Base-by-base conservation (phyloP, 2,329 filamentous ascomycete genomes). In the Metarhizium anisopliae region DNA sequence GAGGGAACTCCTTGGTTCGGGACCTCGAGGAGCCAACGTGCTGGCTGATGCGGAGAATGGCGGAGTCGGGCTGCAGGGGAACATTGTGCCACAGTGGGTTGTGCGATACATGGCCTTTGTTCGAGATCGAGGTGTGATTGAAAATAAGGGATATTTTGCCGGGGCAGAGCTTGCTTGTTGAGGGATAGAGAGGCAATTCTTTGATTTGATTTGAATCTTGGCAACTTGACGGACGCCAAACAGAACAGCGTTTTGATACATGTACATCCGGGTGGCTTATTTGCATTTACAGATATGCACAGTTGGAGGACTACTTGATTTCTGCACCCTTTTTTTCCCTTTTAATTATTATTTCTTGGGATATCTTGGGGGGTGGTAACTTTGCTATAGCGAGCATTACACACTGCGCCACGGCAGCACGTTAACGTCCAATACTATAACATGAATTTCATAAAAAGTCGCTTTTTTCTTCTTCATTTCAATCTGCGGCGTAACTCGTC, bases 111-210 rank as follows among this genome's bases (percentile, higher is more conserved):
- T 93, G 42, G 94, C 94, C 1, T 93, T 97, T 57, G 90, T 97
- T 45, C 88, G 89, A 70, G 88, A 97, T 68, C 80, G 94, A 54
- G 94, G 94, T 14, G 94, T 99, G 8, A 93, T 99, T 61, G 94
- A 99, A 77, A 96, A 94, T 68, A 99, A 97, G 77, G 94, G 94
- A 7, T 97, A 96, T 72, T 96, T 96, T 76, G 93, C 93, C 1
- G 84, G 85, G 20, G 93, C 92, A 3, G 86, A 90, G 67, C 71
- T 94, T 61, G 67, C 71, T 94, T 61, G 35, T 54, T 32, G 50
- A 50, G 16, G 40, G 4, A 7, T 60, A 59, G 54, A 43, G 35
- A 32, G 30, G 2, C 25, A 16, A 51, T 6, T 14, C 14, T 40
- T 40, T 25, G 25, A 11, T 40, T 16, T 40, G 45, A 7, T 49